A percentile compares a stretch with the other conserved stretches of the same genome.
These are phyloP conservation scores for Exophiala calicioides DNA, from an alignment of 2,329 filamentous ascomycete species.

Conservation along the genomic window DNA sequence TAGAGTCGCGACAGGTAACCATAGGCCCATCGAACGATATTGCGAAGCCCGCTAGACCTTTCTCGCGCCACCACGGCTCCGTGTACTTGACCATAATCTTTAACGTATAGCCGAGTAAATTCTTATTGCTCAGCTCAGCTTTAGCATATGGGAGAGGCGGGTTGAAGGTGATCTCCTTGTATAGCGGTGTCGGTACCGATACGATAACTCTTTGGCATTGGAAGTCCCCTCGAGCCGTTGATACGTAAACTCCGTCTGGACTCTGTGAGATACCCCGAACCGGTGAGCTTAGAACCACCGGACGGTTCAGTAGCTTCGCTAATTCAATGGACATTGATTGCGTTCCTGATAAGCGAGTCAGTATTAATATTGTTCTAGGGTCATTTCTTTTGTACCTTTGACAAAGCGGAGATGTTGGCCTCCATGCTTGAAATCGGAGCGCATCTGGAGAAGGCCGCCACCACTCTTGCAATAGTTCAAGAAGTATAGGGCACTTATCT, in stretches of 20 bases:
- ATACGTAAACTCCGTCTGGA: constrained; percentile 25
- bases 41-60: constrained; percentile 41
- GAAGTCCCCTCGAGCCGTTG: constrained; percentile 29
- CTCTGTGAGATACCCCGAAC: constrained; percentile 38
- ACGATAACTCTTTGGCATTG: constrained; percentile 50
- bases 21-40: constrained; percentile 51
- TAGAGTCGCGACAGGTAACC: constrained; percentile 50
- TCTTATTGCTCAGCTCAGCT: constrained; percentile 37
- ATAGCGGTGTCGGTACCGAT: constrained; percentile 50
- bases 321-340: constrained; percentile 46
- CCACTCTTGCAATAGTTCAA: constrained; percentile 58
- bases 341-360: constrained; percentile 40
- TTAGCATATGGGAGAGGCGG: constrained; percentile 50
- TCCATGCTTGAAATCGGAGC: constrained; percentile 55
- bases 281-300: constrained; percentile 34
- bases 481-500: constrained; percentile 56
- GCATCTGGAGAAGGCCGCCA: constrained; percentile 55
- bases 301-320: constrained; percentile 36
- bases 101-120: constrained; percentile 50
- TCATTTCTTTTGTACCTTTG: constrained; percentile 11
- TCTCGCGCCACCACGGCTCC: constrained; percentile 47
- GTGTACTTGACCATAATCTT: constrained; percentile 53
- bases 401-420: constrained; percentile 52
- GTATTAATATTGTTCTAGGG: background rate
- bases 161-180: constrained; percentile 49